A percentile compares a stretch with the other conserved stretches of the same genome.
Evolutionary conservation across 306 rosid genomes (phyloP).

Genomic region (Fragaria nilgerrensis): DNA sequence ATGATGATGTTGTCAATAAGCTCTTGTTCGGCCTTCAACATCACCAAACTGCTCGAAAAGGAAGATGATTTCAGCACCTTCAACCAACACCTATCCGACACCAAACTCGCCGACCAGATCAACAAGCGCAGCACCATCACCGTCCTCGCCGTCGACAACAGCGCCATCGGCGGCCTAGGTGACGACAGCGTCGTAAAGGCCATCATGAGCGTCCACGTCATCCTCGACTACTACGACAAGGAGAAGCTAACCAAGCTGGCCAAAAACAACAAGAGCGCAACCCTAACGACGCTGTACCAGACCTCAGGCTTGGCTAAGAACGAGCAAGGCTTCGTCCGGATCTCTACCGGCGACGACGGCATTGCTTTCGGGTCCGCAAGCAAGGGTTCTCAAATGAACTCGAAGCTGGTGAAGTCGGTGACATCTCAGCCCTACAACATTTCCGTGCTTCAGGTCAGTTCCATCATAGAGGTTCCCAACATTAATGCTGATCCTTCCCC

Average conservation of each 20-base stretch:
- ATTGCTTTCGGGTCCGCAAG: slow-evolving; percentile 45
- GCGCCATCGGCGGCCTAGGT: slow-evolving; percentile 48
- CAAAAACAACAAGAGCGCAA: neutral
- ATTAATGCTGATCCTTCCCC: slow-evolving; percentile 18
- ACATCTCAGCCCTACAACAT: slow-evolving; percentile 40
- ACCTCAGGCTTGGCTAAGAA: slow-evolving; percentile 32
- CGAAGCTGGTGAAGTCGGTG: slow-evolving; percentile 37
- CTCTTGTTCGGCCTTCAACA: neutral
- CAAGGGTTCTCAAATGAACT: slow-evolving; percentile 1
- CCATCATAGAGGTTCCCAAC: slow-evolving; percentile 37
- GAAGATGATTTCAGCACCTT: neutral
- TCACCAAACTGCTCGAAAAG: neutral
- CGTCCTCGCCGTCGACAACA: slow-evolving; percentile 15
- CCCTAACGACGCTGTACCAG: slow-evolving; percentile 44
- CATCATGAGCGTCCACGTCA: slow-evolving; percentile 42
- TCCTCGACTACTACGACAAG: slow-evolving; percentile 45
- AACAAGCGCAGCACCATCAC: neutral
- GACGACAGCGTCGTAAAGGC: slow-evolving; percentile 35
- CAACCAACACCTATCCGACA: neutral
- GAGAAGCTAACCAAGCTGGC: slow-evolving; percentile 22
- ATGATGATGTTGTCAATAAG: neutral
- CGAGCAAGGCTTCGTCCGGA: slow-evolving; percentile 46
- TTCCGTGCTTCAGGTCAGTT: slow-evolving; percentile 48
- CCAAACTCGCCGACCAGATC: slow-evolving; percentile 2
- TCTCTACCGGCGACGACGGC: slow-evolving; percentile 39